Evolutionary conservation across 2,329 filamentous ascomycete genomes (phyloP).

Genomic region (Ophiostoma perfectum): DNA sequence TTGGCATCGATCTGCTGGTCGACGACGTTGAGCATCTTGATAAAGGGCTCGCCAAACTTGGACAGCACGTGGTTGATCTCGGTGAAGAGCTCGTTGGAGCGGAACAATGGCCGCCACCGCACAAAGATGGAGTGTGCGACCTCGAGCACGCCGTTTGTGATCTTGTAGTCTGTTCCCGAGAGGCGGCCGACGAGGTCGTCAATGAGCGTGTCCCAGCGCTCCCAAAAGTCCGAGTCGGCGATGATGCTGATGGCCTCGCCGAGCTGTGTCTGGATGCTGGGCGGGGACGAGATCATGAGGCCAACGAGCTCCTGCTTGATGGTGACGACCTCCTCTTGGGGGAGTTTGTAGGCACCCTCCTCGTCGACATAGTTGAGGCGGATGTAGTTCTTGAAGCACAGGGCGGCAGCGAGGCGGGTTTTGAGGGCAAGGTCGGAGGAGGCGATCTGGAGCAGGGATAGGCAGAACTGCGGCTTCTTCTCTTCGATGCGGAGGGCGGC

Average conservation of each 20-base stretch:
- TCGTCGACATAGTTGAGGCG: slow-evolving; percentile 92
- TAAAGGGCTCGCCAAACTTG: slow-evolving; percentile 78
- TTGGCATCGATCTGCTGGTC: slow-evolving; percentile 69
- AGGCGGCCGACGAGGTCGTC: slow-evolving; percentile 84
- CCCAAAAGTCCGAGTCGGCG: slow-evolving; percentile 96
- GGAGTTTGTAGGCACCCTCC: slow-evolving; percentile 87
- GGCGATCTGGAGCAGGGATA: slow-evolving; percentile 84
- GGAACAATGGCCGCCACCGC: slow-evolving; percentile 89
- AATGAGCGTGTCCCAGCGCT: slow-evolving; percentile 82
- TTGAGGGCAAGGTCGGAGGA: slow-evolving; percentile 67
- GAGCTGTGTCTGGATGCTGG: slow-evolving; percentile 84
- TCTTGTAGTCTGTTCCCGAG: slow-evolving; percentile 70
- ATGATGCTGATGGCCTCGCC: slow-evolving; percentile 97
- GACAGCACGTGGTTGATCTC: slow-evolving; percentile 94
- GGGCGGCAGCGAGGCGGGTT: slow-evolving; percentile 77
- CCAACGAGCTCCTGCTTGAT: slow-evolving; percentile 96
- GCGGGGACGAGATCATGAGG: slow-evolving; percentile 88
- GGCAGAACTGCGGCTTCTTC: slow-evolving; percentile 78
- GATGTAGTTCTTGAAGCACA: slow-evolving; percentile 99
- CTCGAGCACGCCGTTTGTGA: slow-evolving; percentile 91
- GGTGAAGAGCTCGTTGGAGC: slow-evolving; percentile 84
- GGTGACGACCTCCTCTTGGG: slow-evolving; percentile 71
- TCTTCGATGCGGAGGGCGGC: slow-evolving; percentile 71
- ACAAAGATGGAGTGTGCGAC: slow-evolving; percentile 98
- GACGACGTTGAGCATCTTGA: slow-evolving; percentile 70